A percentile compares a stretch with the other conserved stretches of the same genome.
Conservation (phyloP, 1,284 basidiomycete species). For the Athelia psychrophila region DNA sequence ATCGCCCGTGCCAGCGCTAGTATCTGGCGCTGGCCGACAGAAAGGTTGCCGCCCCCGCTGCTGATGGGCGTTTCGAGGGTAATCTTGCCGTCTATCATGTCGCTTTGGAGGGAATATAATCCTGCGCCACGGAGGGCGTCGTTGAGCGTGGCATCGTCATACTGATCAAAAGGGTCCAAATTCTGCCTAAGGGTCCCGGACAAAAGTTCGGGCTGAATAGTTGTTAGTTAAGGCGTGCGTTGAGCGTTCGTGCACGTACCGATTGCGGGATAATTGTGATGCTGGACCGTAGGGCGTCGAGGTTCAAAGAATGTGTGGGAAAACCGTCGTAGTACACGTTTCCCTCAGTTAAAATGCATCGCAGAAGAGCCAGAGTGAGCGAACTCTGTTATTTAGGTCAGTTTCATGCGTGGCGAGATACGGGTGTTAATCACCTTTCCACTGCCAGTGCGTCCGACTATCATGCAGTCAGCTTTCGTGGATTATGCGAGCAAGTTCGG, state of each 20-base stretch:
- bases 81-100: conserved; percentile 46
- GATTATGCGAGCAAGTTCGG: conserved; percentile 1
- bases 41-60: conserved; percentile 62
- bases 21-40: conserved; percentile 71
- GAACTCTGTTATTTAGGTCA: conserved; percentile 42
- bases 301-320: conserved; percentile 47
- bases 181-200: conserved; percentile 56
- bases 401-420: conserved; percentile 20
- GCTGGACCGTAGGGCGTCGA: conserved; percentile 59
- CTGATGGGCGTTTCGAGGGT: conserved; percentile 52
- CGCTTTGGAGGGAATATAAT: conserved; percentile 47
- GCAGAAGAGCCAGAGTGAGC: conserved; percentile 48
- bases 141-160: conserved; percentile 65
- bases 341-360: conserved; percentile 57
- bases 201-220: conserved; percentile 56
- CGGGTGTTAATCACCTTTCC: conserved; percentile 50
- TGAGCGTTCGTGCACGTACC: conserved; percentile 33
- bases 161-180: conserved; percentile 70
- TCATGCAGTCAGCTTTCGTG: neutral
- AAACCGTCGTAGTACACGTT: conserved; percentile 51
- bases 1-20: conserved; percentile 58
- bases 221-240: conserved; percentile 28
- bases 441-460: conserved; percentile 72
- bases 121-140: conserved; percentile 54
- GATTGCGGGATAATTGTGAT: conserved; percentile 61